Percentiles rank a stretch among this genome's conserved stretches.
Evolutionary conservation across 2,329 filamentous ascomycete species (phyloP).

Genomic region (Cryphonectria radicalis): DNA sequence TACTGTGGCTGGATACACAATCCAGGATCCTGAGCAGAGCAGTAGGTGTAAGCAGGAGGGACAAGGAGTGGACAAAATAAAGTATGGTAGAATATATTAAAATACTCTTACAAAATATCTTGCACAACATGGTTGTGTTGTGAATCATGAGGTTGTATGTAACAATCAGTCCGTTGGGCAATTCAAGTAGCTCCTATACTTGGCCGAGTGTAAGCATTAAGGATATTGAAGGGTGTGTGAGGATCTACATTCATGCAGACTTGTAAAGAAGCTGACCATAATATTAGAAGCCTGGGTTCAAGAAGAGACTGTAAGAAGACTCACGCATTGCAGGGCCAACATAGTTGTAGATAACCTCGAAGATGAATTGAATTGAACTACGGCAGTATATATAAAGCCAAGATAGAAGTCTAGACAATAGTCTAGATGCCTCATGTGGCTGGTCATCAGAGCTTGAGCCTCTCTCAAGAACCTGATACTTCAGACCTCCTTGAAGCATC

Average conservation of each 20-base stretch:
- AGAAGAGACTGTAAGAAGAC: background rate
- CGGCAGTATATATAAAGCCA: background rate
- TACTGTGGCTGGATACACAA: background rate
- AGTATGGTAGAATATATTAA: background rate
- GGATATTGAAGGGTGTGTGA: background rate
- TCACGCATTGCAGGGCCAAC: background rate
- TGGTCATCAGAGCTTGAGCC: background rate
- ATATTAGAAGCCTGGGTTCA: background rate
- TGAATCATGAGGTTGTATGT: too few species aligned
- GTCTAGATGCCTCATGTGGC: background rate
- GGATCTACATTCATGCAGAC: background rate
- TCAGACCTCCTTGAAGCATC: background rate
- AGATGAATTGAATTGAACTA: background rate
- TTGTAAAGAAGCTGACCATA: background rate
- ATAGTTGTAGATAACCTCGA: background rate
- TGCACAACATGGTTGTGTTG: too few species aligned
- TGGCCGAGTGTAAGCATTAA: background rate
- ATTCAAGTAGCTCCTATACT: background rate
- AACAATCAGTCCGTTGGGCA: background rate
- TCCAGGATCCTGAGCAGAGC: background rate
- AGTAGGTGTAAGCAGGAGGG: background rate
- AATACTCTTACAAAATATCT: background rate
- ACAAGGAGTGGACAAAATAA: background rate
- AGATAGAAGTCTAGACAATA: background rate
- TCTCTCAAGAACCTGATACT: background rate